phyloP scores from a whole-genome alignment of 495 filamentous ascomycete species.

The Hypoxylon subgilvum region DNA sequence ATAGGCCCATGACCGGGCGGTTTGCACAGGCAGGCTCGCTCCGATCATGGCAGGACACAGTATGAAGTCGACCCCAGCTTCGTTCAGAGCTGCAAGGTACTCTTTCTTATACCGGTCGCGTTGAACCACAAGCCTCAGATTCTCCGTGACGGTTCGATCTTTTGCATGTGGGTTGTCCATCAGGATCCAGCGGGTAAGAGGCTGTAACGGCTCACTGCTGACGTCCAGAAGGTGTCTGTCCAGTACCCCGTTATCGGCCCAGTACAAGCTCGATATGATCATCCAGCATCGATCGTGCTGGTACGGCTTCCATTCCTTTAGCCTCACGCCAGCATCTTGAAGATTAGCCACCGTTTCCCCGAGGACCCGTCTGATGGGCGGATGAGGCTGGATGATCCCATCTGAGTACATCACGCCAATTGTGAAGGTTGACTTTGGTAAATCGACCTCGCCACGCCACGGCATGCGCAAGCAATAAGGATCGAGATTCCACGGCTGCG shows the following conservation, averaged over 20 bases:
- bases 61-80: slow-evolving; percentile 68
- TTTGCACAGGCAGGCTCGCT: slow-evolving; percentile 64
- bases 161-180: slow-evolving; percentile 53
- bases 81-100: slow-evolving; percentile 67
- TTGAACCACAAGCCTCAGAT: slow-evolving; percentile 44
- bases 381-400: slow-evolving; percentile 72
- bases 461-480: slow-evolving; percentile 70
- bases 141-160: slow-evolving; percentile 42
- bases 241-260: slow-evolving; percentile 63
- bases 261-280: slow-evolving; percentile 59
- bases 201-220: slow-evolving; percentile 63
- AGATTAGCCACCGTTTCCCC: slow-evolving; percentile 62
- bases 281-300: slow-evolving; percentile 66
- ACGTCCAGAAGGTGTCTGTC: slow-evolving; percentile 57
- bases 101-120: slow-evolving; percentile 64
- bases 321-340: slow-evolving; percentile 52
- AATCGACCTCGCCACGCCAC: slow-evolving; percentile 37
- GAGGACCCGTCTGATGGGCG: slow-evolving; percentile 68
- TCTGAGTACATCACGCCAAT: slow-evolving; percentile 75
- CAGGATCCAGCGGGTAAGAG: slow-evolving; percentile 58
- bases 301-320: slow-evolving; percentile 71
- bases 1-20: slow-evolving; percentile 72
- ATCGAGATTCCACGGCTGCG: slow-evolving; percentile 70
- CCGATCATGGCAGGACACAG: slow-evolving; percentile 68
- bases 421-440: slow-evolving; percentile 58